phyloP scores from a whole-genome alignment of 768 basidiomycete species.

The Mycena chlorophos region DNA sequence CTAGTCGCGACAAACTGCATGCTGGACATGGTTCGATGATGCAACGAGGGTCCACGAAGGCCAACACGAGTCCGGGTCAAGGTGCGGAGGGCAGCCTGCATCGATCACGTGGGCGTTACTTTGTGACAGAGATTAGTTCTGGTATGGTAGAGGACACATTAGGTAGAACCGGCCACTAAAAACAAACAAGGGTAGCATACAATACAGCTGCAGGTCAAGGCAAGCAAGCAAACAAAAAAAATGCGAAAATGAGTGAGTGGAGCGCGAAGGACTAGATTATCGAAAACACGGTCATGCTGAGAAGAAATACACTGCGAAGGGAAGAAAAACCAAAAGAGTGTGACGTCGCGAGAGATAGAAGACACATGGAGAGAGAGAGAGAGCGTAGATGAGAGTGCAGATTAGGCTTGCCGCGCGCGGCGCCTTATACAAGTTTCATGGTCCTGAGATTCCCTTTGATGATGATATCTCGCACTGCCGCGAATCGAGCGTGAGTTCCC shows the following conservation, averaged over 20 bases:
- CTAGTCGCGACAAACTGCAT: no score
- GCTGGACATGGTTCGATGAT: no score
- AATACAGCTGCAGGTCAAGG: constrained; percentile 9
- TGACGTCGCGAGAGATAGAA: background rate
- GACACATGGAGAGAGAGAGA: background rate
- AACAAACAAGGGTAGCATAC: constrained; percentile 12
- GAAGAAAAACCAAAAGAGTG: background rate
- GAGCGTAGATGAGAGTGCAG: background rate
- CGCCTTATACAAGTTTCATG: constrained; percentile 52
- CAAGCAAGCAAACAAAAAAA: no score
- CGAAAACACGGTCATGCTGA: constrained; percentile 8
- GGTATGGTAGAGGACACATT: constrained; percentile 11
- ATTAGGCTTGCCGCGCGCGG: no score
- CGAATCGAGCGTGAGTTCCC: constrained; percentile 2
- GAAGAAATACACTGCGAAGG: constrained; percentile 3
- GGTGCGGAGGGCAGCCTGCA: no score
- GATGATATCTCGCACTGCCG: constrained; percentile 69
- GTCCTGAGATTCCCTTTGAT: constrained; percentile 64
- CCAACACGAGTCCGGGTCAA: no score
- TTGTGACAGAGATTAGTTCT: no score
- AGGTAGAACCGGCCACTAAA: constrained; percentile 10
- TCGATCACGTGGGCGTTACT: no score
- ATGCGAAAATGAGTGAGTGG: constrained; percentile 31
- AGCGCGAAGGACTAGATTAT: constrained; percentile 9
- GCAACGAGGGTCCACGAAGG: no score